Base-by-base conservation (phyloP, 306 rosid genomes). In the Medicago arabica region DNA sequence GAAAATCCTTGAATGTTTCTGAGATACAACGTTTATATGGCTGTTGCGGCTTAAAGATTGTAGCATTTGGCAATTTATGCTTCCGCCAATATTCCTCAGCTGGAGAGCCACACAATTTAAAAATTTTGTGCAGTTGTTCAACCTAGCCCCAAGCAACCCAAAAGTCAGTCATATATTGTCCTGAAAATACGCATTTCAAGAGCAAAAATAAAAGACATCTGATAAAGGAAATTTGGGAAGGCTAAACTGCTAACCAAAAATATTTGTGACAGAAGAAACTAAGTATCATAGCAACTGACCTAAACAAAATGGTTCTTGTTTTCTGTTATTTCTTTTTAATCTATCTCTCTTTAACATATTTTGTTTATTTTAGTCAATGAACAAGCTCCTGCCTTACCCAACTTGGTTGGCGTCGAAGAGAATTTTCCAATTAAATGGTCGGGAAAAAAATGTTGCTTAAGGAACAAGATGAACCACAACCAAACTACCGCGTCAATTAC, bases 51-150 rank as follows among this genome's bases (percentile, higher is more conserved):
- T 92, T 95, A 83, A 95, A 95, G 69, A 95, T 95, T 69, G 96
- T 95, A 59, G 97, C 97, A 85, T 95, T 95, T 53, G 97, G 99
- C 93, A 95, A 82, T 81, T 55, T 95, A 68, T 92, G 82, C 76
- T 90, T 95, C 92, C 87, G 92, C 99, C 99, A 95, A 80, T 92
- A 95, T 67, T 95, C 99, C 75, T 92, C 99, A 46, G 96, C 77
- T 44, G 99, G 99, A 70, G 99, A 92, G 70, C 99, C 99, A 80
- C 99, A 95, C 79, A 95, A 78, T 77, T 95, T 95, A 81, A 95
- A 95, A 86, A 95, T 95, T 86, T 90, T 95, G 81, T 95, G 99
- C 77, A 95, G 90, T 77, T 95, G 99, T 73, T 95, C 99, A 81
- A 92, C 99, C 99, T 95, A 75, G 51, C 69, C 83, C 53, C 78